phyloP scores from a whole-genome alignment of 2,329 filamentous ascomycete species.

The Fusarium torulosum region DNA sequence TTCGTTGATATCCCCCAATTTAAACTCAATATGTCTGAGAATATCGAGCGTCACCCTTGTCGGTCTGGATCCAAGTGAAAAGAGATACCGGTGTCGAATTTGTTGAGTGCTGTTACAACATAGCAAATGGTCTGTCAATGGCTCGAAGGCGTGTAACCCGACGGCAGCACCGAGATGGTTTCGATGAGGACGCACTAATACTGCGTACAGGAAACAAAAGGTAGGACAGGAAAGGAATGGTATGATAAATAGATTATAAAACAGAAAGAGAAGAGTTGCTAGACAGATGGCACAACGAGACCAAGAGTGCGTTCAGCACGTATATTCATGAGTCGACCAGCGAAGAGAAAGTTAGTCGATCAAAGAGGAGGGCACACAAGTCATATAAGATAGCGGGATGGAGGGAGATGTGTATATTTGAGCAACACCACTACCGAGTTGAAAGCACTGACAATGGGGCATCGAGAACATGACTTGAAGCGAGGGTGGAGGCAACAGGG shows the following conservation, averaged over 20 bases:
- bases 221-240: slow-evolving; percentile 21
- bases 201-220: slow-evolving; percentile 14
- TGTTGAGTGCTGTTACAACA: slow-evolving; percentile 12
- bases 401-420: slow-evolving; percentile 28
- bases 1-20: neutral
- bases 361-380: slow-evolving; percentile 45
- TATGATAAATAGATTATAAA: slow-evolving; percentile 18
- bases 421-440: slow-evolving; percentile 33
- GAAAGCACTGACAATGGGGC: slow-evolving; percentile 30
- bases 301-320: slow-evolving; percentile 26
- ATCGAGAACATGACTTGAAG: slow-evolving; percentile 35
- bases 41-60: slow-evolving; percentile 2
- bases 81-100: slow-evolving; percentile 1
- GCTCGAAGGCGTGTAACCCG: slow-evolving; percentile 16
- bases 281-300: slow-evolving; percentile 23
- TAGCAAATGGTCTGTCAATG: slow-evolving; percentile 8
- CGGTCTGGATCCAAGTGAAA: slow-evolving; percentile 6
- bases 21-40: slow-evolving; percentile 6
- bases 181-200: slow-evolving; percentile 11
- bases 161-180: slow-evolving; percentile 25
- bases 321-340: slow-evolving; percentile 32
- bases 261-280: slow-evolving; percentile 29
- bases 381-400: slow-evolving; percentile 49
- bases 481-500: slow-evolving; percentile 40
- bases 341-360: slow-evolving; percentile 32